Evolutionary conservation across 805 yeast species (phyloP).

Genomic region (Yarrowia deformans): DNA sequence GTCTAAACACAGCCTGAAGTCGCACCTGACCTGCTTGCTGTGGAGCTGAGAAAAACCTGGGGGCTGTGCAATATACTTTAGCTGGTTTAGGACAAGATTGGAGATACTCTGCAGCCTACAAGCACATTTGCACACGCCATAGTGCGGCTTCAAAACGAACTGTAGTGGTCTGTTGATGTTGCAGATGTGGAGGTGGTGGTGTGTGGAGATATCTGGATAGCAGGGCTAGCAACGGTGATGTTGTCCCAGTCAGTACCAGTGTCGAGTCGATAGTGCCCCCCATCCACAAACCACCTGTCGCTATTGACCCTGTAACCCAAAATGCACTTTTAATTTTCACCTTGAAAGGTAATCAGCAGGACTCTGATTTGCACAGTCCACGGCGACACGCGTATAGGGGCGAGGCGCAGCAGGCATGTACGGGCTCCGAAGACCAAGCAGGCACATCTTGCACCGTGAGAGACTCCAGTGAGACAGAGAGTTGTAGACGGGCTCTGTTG

Average conservation of each 20-base stretch:
- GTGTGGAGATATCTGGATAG: too few relatives aligned
- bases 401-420: conserved; percentile 28
- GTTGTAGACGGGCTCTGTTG: not conserved
- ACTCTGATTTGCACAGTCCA: conserved; percentile 16
- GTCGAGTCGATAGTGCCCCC: too few relatives aligned
- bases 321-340: conserved; percentile 20
- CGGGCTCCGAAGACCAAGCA: conserved; percentile 21
- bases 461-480: too few relatives aligned
- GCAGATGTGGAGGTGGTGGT: too few relatives aligned
- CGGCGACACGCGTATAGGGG: conserved; percentile 2
- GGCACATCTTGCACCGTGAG: not conserved
- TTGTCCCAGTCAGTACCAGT: too few relatives aligned
- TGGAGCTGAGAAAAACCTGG: not conserved
- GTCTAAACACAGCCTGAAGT: not conserved
- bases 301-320: not conserved
- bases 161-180: not conserved
- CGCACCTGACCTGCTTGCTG: conserved; percentile 5
- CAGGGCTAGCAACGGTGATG: too few relatives aligned
- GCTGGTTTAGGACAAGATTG: conserved; percentile 21
- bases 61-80: conserved; percentile 26
- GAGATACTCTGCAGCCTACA: conserved; percentile 12
- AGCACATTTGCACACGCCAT: conserved; percentile 25
- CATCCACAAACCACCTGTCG: not conserved
- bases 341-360: conserved; percentile 11
- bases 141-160: conserved; percentile 11